phyloP scores from a whole-genome alignment of 208 protist species.

The Leishmania guyanensis region DNA sequence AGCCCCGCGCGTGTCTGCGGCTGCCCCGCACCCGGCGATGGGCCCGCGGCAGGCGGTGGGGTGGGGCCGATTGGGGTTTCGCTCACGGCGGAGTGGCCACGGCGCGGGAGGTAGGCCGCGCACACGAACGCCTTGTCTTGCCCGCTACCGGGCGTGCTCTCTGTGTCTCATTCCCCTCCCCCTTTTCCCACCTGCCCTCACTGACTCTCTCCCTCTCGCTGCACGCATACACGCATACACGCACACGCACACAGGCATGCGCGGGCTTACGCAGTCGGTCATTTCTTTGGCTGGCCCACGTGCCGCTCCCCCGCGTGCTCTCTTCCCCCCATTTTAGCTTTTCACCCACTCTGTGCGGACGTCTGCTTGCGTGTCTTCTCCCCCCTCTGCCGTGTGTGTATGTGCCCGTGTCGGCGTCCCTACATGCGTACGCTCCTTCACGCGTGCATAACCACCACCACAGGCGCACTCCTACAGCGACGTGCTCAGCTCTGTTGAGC shows the following conservation, averaged over 20 bases:
- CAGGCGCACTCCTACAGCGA: slow-evolving; percentile 1
- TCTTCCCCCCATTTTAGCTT: background rate
- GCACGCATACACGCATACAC: slow-evolving; percentile 6
- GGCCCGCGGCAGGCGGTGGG: background rate
- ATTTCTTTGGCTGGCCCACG: background rate
- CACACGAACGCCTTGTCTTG: background rate
- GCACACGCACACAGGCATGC: background rate
- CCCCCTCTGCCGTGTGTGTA: slow-evolving; percentile 1
- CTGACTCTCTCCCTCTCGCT: background rate
- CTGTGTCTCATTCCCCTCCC: background rate
- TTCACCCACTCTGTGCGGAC: background rate
- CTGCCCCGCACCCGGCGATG: background rate
- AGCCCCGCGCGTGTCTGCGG: background rate
- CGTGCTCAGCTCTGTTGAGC: background rate
- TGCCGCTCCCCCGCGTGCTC: background rate
- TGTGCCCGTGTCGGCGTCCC: background rate
- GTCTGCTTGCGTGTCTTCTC: background rate
- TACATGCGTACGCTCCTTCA: background rate
- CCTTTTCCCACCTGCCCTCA: background rate
- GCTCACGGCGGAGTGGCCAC: background rate
- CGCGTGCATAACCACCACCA: background rate
- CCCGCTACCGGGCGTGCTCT: background rate
- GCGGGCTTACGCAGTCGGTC: background rate
- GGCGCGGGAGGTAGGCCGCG: background rate
- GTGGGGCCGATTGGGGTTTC: background rate